These are phyloP conservation scores for Rhizopogon salebrosus DNA, from an alignment of 768 basidiomycete species.

Conservation along the genomic window DNA sequence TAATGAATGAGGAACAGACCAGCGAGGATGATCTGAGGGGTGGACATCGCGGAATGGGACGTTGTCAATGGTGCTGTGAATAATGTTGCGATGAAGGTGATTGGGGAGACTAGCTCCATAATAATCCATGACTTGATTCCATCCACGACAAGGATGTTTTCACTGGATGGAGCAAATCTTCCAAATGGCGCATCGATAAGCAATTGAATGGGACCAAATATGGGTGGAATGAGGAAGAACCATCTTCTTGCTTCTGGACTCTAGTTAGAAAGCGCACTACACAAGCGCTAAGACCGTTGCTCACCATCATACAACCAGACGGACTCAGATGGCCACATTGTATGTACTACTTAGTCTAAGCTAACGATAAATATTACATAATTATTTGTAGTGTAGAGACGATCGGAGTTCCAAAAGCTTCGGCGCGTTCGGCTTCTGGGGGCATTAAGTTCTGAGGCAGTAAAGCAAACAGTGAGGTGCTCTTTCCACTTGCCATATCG, in stretches of 20 bases:
- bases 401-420: too few relatives aligned
- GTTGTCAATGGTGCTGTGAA: conserved; percentile 43
- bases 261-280: not conserved
- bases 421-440: too few relatives aligned
- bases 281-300: not conserved
- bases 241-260: conserved; percentile 35
- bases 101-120: conserved; percentile 70
- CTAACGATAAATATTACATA: too few relatives aligned
- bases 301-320: conserved; percentile 18
- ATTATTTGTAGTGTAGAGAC: too few relatives aligned
- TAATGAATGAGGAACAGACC: conserved; percentile 72
- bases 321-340: too few relatives aligned
- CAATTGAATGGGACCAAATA: conserved; percentile 35
- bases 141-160: conserved; percentile 50
- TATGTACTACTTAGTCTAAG: too few relatives aligned
- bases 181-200: conserved; percentile 77
- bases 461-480: not conserved
- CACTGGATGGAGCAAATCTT: conserved; percentile 49
- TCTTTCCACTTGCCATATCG: not conserved
- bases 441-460: too few relatives aligned
- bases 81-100: conserved; percentile 47
- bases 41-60: conserved; percentile 25
- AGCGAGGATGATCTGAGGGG: conserved; percentile 47
- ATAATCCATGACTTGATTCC: conserved; percentile 66
- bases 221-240: conserved; percentile 37